Percentiles rank a stretch among this genome's conserved stretches.
phyloP scores from a whole-genome alignment of 306 rosid species.

The Pachyrhizus erosus region DNA sequence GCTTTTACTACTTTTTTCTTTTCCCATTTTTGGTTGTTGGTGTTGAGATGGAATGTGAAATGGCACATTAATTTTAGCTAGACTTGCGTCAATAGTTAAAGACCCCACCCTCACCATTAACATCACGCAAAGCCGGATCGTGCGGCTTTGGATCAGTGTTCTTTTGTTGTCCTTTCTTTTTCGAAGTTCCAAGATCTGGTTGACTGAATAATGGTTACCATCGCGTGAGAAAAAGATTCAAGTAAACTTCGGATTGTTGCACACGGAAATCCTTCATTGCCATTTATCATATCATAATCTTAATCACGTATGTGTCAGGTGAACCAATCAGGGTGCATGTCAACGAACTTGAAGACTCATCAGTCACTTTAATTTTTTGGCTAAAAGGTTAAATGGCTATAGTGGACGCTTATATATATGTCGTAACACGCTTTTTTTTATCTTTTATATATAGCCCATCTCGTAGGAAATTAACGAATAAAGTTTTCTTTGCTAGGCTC shows the following conservation, averaged over 20 bases:
- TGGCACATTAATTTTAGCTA: background rate
- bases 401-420: conserved; percentile 13
- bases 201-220: conserved; percentile 43
- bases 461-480: conserved; percentile 2
- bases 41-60: conserved; percentile 37
- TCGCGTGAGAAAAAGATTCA: conserved; percentile 43
- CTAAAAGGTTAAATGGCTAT: conserved; percentile 34
- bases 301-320: conserved; percentile 4
- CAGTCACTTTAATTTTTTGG: background rate
- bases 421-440: background rate
- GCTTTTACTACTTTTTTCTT: background rate
- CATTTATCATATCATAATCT: conserved; percentile 2
- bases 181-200: conserved; percentile 37
- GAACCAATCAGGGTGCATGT: conserved; percentile 16
- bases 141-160: conserved; percentile 44
- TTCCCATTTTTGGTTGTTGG: conserved; percentile 1
- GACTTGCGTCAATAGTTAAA: background rate
- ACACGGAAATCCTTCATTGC: conserved; percentile 21
- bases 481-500: conserved; percentile 16
- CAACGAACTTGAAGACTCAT: conserved; percentile 27
- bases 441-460: background rate
- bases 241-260: conserved; percentile 38
- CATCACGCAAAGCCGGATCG: conserved; percentile 39
- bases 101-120: conserved; percentile 42
- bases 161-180: conserved; percentile 43